Base-by-base conservation (phyloP, 768 basidiomycete genomes). In the Phaeolepiota aurea region DNA sequence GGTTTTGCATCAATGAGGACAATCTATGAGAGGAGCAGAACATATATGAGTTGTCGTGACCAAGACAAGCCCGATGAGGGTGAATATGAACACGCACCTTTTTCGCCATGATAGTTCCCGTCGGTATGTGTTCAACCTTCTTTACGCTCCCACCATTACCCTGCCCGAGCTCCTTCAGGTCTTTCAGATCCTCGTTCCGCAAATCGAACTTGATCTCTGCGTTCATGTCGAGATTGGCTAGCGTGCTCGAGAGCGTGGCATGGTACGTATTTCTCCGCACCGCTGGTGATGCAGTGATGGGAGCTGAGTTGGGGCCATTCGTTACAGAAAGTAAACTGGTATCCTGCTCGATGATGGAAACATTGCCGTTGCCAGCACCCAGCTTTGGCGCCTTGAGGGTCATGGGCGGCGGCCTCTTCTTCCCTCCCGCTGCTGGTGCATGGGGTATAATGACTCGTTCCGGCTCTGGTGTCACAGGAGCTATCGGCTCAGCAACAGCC, bases 111-210 rank as follows among this genome's bases (percentile, higher is more conserved):
- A 91, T 76, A 12, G 81, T 90, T 28, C 83, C 82, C 21, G 91
- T 89, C 10, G 91, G 91, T 11, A 77, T 71, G 56, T 99, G 96
- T 61, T 93, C 81, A 13, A 96, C 93, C 63, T 87, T 88, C 63
- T 92, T 92, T 36, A 99, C 96, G 41, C 93, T 96, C 40, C 96
- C 96, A 1, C 96, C 93, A 54, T 98, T 98, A 3, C 96, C 96
- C 49, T 88, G 82, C 3, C 96, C 96, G 2, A 99, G 72, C 61
- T 99, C 96, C 40, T 78, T 76, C 34, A 98, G 56, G 48, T 93
- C 87, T 62, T 84, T 84, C 56, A 99, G 66, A 58, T 98, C 96
- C 57, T 94, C 92, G 50, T 84, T 80, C 51, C 78, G 71, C 50
- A 98, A 64, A 54, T 94, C 87, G 50, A 74, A 82, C 62, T 87